These are phyloP conservation scores for Truncatella angustata DNA, from an alignment of 2,329 filamentous ascomycete genomes.

Conservation along the genomic window DNA sequence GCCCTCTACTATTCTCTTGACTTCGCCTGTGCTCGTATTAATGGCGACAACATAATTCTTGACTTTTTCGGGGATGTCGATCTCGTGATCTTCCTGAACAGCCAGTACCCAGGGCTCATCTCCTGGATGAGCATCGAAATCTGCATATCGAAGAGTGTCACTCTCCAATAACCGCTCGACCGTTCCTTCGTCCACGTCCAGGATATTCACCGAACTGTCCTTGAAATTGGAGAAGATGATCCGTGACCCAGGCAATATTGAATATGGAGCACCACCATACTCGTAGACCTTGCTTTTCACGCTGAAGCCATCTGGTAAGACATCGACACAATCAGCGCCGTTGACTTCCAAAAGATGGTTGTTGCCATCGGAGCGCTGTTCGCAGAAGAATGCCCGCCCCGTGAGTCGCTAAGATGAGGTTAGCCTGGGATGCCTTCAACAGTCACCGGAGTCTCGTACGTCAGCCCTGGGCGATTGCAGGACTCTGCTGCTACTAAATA, in stretches of 20 bases:
- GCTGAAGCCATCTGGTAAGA: conserved; percentile 42
- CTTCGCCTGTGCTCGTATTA: conserved; percentile 37
- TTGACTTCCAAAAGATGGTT: conserved; percentile 42
- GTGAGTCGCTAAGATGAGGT: conserved; percentile 11
- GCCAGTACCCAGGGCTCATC: conserved; percentile 43
- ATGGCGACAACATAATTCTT: conserved; percentile 38
- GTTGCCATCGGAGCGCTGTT: conserved; percentile 38
- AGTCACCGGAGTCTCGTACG: background rate
- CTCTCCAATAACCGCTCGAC: conserved; percentile 31
- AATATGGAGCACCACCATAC: conserved; percentile 48
- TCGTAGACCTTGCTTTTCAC: conserved; percentile 48
- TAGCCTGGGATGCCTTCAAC: background rate
- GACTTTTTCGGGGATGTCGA: conserved; percentile 30
- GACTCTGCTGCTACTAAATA: conserved; percentile 9
- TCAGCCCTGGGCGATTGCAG: conserved; percentile 5
- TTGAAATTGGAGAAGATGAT: conserved; percentile 46
- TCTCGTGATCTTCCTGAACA: conserved; percentile 49
- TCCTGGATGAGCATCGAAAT: conserved; percentile 41
- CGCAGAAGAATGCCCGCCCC: conserved; percentile 35
- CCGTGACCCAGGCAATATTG: conserved; percentile 34
- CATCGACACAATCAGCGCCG: conserved; percentile 30
- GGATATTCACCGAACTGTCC: conserved; percentile 39
- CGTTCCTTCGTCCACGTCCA: conserved; percentile 35
- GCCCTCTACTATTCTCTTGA: conserved; percentile 37
- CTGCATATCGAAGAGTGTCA: conserved; percentile 39